These are phyloP conservation scores for Syzygium oleosum DNA, from an alignment of 345 rosid species.

Conservation along the genomic window DNA sequence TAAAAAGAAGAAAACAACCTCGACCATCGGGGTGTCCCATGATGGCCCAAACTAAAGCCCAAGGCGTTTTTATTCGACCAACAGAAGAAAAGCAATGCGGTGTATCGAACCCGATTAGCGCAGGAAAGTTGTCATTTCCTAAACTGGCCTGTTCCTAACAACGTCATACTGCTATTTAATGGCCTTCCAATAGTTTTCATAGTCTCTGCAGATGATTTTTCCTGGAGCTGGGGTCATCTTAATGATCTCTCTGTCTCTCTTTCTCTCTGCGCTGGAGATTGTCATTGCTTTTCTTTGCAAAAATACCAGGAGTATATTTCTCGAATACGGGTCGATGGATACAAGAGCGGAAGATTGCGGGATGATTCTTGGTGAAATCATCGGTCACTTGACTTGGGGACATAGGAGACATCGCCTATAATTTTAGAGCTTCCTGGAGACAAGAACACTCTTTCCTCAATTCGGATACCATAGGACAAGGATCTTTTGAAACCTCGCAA, in stretches of 20 bases:
- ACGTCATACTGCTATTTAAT: neutral
- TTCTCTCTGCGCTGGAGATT: neutral
- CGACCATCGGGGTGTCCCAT: neutral
- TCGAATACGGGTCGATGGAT: neutral
- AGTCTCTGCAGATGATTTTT: neutral
- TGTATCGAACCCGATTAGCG: neutral
- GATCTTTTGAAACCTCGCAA: neutral
- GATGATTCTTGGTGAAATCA: neutral
- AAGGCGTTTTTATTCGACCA: neutral
- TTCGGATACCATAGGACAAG: neutral
- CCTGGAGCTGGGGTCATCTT: neutral
- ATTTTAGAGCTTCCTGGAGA: neutral
- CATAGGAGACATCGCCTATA: neutral
- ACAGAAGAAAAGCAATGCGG: neutral
- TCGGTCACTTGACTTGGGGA: neutral
- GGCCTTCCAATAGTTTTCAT: neutral
- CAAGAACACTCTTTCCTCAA: neutral
- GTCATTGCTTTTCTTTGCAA: neutral
- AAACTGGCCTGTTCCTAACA: neutral
- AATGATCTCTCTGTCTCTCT: neutral
- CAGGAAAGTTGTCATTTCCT: neutral
- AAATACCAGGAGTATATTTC: neutral
- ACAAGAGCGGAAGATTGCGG: neutral
- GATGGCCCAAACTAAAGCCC: neutral
- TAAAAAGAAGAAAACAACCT: neutral